These are phyloP conservation scores for Rhizophagus sp. DNA, from an alignment of 192 early-diverging fungal species.

Conservation along the genomic window DNA sequence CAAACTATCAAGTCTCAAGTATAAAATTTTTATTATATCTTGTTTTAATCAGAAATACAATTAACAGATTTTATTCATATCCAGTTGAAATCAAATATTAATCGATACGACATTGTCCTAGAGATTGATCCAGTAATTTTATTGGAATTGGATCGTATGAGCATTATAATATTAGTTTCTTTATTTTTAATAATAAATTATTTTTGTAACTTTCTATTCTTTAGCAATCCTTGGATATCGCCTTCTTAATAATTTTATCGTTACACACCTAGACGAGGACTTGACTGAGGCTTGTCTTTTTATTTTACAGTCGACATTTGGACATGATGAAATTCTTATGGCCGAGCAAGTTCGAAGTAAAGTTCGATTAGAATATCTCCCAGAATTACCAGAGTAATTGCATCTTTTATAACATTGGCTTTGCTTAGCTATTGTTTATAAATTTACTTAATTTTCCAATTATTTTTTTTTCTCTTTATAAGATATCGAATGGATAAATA, in stretches of 20 bases:
- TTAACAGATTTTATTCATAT: no score
- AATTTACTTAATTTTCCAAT: not conserved
- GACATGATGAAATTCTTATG: constrained; percentile 20
- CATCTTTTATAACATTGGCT: not conserved
- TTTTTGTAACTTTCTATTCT: not conserved
- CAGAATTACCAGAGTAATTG: not conserved
- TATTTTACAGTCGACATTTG: constrained; percentile 35
- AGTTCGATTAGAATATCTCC: constrained; percentile 28
- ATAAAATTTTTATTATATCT: not conserved
- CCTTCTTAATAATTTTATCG: not conserved
- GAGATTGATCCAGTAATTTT: not conserved
- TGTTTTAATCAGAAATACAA: not conserved
- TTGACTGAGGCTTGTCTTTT: not conserved
- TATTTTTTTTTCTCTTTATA: not conserved
- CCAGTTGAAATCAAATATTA: not conserved
- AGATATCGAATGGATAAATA: not conserved
- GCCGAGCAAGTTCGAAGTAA: constrained; percentile 35
- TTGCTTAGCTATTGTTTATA: not conserved
- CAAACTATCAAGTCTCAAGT: not conserved
- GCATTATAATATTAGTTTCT: not conserved
- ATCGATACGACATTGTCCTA: constrained; percentile 7
- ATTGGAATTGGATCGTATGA: constrained; percentile 3
- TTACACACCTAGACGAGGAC: not conserved
- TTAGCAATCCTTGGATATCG: not conserved
- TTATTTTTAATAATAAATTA: no score